Base-by-base conservation (phyloP, 1,284 basidiomycete species). In the Boletellus sp. region DNA sequence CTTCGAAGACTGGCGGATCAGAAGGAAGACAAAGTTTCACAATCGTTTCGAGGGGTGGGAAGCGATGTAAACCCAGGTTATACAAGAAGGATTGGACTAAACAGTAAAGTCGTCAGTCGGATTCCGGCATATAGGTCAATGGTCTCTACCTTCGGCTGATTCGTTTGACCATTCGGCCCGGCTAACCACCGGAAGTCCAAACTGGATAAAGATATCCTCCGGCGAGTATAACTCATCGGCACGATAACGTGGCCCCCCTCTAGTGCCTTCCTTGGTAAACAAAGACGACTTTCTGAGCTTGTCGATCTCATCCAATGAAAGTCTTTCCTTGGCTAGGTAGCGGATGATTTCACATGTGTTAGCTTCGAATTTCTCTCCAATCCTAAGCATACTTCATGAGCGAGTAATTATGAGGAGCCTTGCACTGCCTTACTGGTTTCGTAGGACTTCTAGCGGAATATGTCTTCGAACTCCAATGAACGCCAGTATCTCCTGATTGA, bases 181-280 rank as follows among this genome's bases (percentile, higher is more conserved):
- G 60, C 93, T 91, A 30, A 97, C 76, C 2, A 95, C 65, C 0
- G 92, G 92, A 3, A 97, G 69, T 5, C 80, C 79, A 4, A 97
- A 76, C 44, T 81, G 73, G 8, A 86, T 79, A 56, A 95, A 83
- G 1, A 77, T 73, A 24, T 89, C 85, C 0, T 80, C 63, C 0
- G 95, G 95, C 62, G 96, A 93, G 65, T 95, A 96, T 6, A 94
- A 74, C 52, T 89, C 80, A 24, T 74, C 70, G 0, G 91, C 89
- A 49, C 75, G 80, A 61, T 74, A 80, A 18, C 87, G 71, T 1
- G 68, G 64, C 49, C 52, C 51, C 15, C 15, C 8, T 1, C 7
- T 59, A n/a, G 64, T 67, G 11, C n/a, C 11, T 2, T 61, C 64
- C 67, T 64, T 92, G 89, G 45, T 78, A 78, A 0, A 82, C 81